These are phyloP conservation scores for Ehretia macrophylla DNA, from an alignment of 257 asterid genomes.

Conservation along the genomic window DNA sequence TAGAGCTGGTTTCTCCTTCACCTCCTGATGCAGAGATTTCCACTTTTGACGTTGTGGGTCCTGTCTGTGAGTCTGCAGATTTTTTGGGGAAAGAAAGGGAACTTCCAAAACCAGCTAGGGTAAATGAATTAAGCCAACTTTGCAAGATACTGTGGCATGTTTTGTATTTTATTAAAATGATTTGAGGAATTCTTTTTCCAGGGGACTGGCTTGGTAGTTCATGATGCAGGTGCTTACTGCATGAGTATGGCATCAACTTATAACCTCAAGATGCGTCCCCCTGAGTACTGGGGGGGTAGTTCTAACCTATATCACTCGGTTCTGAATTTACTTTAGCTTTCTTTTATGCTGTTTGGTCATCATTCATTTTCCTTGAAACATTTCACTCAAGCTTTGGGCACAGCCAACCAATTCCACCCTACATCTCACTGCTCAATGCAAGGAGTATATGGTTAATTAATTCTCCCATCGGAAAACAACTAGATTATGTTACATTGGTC, in stretches of 20 bases:
- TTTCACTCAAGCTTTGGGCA: no score
- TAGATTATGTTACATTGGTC: no score
- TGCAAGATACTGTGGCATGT: background rate
- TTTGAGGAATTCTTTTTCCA: conserved; percentile 22
- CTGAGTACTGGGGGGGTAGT: conserved; percentile 80
- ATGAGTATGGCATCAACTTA: conserved; percentile 99
- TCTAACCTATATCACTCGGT: background rate
- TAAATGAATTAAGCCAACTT: conserved; percentile 16
- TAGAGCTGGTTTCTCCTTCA: conserved; percentile 82
- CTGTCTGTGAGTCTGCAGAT: conserved; percentile 95
- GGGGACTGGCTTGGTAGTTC: conserved; percentile 96
- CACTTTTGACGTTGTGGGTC: conserved; percentile 85
- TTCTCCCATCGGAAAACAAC: no score
- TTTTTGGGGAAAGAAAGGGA: conserved; percentile 92
- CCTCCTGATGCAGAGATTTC: conserved; percentile 51
- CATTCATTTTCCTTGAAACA: no score
- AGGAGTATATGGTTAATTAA: no score
- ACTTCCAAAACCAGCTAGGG: conserved; percentile 77
- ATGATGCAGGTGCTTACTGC: conserved; percentile 99
- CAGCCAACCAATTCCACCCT: no score
- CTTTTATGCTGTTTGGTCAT: background rate
- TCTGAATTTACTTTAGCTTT: background rate
- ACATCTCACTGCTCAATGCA: no score
- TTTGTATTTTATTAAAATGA: conserved; percentile 6
- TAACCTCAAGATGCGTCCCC: conserved; percentile 99